Evolutionary conservation across 495 filamentous ascomycete species (phyloP).

Genomic region (Patellaria atrata): DNA sequence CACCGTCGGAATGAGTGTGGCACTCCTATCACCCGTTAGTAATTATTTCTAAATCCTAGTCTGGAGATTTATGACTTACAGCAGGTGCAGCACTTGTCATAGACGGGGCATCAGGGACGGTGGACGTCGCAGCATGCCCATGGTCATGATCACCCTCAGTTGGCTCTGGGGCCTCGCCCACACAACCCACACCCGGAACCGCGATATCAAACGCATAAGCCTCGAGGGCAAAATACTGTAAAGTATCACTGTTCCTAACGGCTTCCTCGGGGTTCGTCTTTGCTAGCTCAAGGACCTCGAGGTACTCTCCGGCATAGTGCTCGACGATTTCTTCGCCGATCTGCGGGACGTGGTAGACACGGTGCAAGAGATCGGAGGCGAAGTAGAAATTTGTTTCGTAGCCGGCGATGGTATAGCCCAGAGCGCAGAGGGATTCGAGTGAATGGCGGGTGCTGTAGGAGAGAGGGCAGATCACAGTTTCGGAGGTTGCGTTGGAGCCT

Average conservation of each 20-base stretch:
- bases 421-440: slow-evolving; percentile 37
- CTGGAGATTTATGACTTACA: slow-evolving; percentile 2
- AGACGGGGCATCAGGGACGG: slow-evolving; percentile 3
- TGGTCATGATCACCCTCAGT: slow-evolving; percentile 1
- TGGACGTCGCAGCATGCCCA: slow-evolving; percentile 4
- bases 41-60: neutral
- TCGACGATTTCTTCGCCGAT: slow-evolving; percentile 39
- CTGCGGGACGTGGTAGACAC: slow-evolving; percentile 38
- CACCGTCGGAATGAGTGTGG: slow-evolving; percentile 22
- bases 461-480: slow-evolving; percentile 47
- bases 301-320: slow-evolving; percentile 42
- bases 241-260: slow-evolving; percentile 36
- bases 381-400: slow-evolving; percentile 40
- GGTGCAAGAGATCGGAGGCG: slow-evolving; percentile 42
- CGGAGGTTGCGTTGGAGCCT: slow-evolving; percentile 38
- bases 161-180: slow-evolving; percentile 19
- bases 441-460: slow-evolving; percentile 36
- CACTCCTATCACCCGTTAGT: slow-evolving; percentile 12
- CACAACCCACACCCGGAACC: slow-evolving; percentile 38
- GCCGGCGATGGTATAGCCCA: slow-evolving; percentile 37
- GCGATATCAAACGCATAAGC: slow-evolving; percentile 41
- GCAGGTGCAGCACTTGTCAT: slow-evolving; percentile 7
- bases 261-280: slow-evolving; percentile 25
- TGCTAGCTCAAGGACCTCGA: slow-evolving; percentile 34
- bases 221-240: slow-evolving; percentile 46